A percentile compares a stretch with the other conserved stretches of the same genome.
phyloP scores from a whole-genome alignment of 2,329 filamentous ascomycete genomes.

The Onygenales sp. region DNA sequence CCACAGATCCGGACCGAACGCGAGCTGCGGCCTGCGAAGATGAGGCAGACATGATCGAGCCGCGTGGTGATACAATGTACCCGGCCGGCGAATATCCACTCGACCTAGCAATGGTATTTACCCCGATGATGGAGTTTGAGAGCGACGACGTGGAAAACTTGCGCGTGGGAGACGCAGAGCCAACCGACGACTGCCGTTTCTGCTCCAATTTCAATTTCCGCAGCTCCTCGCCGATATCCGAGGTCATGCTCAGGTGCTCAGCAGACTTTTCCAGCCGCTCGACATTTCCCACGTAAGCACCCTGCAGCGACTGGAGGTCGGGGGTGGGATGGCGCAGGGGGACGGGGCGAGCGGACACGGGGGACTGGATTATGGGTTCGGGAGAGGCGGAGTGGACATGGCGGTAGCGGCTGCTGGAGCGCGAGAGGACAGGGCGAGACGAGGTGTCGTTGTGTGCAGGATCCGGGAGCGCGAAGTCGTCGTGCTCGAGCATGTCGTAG shows the following conservation, averaged over 20 bases:
- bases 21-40: constrained; percentile 19
- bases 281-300: constrained; percentile 41
- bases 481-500: constrained; percentile 39
- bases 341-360: constrained; percentile 31
- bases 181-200: constrained; percentile 25
- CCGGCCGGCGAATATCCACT: constrained; percentile 32
- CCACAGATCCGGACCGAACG: constrained; percentile 26
- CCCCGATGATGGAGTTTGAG: constrained; percentile 31
- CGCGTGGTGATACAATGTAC: constrained; percentile 30
- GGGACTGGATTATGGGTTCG: constrained; percentile 27
- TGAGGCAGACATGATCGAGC: constrained; percentile 31
- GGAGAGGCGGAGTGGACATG: constrained; percentile 12
- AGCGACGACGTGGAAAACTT: constrained; percentile 29
- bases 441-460: constrained; percentile 1
- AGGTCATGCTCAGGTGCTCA: constrained; percentile 38
- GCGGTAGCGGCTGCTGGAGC: neutral
- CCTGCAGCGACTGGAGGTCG: constrained; percentile 41
- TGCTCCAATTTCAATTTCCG: constrained; percentile 37
- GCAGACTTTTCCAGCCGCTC: constrained; percentile 40
- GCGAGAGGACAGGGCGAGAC: neutral
- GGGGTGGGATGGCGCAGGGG: constrained; percentile 40
- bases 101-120: constrained; percentile 26
- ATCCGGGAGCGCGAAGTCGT: constrained; percentile 30
- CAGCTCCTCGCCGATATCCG: constrained; percentile 37
- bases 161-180: constrained; percentile 13